Evolutionary conservation across 345 rosid genomes (phyloP), one percentile per base, ranked within the genome.

Genomic region (Turnera subulata): DNA sequence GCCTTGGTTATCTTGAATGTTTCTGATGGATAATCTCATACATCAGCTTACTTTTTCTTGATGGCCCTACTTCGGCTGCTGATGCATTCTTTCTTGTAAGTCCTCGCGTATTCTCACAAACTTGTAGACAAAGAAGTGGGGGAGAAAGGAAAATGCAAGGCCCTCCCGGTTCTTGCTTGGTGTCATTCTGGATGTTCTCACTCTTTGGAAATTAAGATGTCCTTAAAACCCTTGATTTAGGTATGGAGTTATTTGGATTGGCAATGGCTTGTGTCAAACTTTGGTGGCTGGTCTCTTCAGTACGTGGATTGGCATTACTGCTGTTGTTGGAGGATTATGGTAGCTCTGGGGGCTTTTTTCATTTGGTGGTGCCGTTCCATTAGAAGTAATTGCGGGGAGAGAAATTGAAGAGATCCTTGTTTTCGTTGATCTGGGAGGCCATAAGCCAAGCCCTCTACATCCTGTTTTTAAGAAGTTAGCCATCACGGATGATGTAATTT

Each of bases 1-100:
- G 23, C 37, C 40, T 22, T 24, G 25, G 56, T 18, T 61, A 23
- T 26, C 20, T 20, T 53, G 49, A 42, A 11, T 60, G 58, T 64
- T 39, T 48, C n/a, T 17, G 56, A 44, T 76, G 63, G 62, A 55
- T 66, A 56, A 22, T 58, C 44, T 53, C 55, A 25, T 73, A 49
- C 37, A 35, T 69, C 59, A 5, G 21, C 56, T 21, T 62, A 55
- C 57, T 42, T 39, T 38, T 50, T 25, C 39, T 56, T 39, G 32
- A 56, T 55, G 67, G 62, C 59, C 58, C 10, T 58, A 35, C 43
- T 39, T 8, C 46, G 73, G 55, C 51, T 37, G 35, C 3, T 40
- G 46, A 57, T 32, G 0, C 54, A 24, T 53, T 50, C 51, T 50
- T 65, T 69, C 5, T 13, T 44, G 55, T 56, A 59, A 20, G 58